These are phyloP conservation scores for Coriolopsis trogii DNA, from an alignment of 1,284 basidiomycete genomes.

Conservation along the genomic window DNA sequence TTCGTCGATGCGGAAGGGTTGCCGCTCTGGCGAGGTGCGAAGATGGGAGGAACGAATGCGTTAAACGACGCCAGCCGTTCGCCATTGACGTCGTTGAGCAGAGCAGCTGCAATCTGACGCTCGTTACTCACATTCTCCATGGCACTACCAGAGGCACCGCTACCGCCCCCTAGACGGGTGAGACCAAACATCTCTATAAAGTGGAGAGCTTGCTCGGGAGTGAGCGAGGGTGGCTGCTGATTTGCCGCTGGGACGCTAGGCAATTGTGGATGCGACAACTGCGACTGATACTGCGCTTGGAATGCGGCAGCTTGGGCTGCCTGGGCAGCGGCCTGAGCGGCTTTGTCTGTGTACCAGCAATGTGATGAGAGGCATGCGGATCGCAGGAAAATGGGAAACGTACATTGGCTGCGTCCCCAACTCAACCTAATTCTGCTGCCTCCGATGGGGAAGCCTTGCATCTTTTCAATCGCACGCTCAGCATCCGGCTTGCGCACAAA, in stretches of 20 bases:
- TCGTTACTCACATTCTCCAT: conserved; percentile 24
- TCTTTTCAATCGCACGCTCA: conserved; percentile 90
- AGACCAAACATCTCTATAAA: conserved; percentile 64
- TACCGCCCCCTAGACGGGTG: conserved; percentile 40
- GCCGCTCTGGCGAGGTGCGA: conserved; percentile 24
- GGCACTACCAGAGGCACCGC: conserved; percentile 10
- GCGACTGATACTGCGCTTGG: conserved; percentile 50
- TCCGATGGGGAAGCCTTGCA: conserved; percentile 95
- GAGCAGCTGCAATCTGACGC: conserved; percentile 24
- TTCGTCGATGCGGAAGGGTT: conserved; percentile 21
- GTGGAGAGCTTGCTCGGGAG: conserved; percentile 69
- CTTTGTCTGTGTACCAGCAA: conserved; percentile 68
- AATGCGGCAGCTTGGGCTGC: conserved; percentile 75
- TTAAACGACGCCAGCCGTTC: conserved; percentile 27
- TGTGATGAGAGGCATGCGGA: neutral
- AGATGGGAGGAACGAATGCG: conserved; percentile 27
- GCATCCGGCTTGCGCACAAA: conserved; percentile 92
- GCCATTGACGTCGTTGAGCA: conserved; percentile 28
- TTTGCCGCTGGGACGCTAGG: conserved; percentile 10
- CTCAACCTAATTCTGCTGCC: conserved; percentile 89
- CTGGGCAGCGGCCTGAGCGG: conserved; percentile 83
- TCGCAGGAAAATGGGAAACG: conserved; percentile 30
- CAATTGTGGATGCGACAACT: conserved; percentile 31
- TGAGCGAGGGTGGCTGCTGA: conserved; percentile 39
- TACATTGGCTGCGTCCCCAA: conserved; percentile 93